Conservation (phyloP, 768 basidiomycete species). For the Fomitopsis serialis region DNA sequence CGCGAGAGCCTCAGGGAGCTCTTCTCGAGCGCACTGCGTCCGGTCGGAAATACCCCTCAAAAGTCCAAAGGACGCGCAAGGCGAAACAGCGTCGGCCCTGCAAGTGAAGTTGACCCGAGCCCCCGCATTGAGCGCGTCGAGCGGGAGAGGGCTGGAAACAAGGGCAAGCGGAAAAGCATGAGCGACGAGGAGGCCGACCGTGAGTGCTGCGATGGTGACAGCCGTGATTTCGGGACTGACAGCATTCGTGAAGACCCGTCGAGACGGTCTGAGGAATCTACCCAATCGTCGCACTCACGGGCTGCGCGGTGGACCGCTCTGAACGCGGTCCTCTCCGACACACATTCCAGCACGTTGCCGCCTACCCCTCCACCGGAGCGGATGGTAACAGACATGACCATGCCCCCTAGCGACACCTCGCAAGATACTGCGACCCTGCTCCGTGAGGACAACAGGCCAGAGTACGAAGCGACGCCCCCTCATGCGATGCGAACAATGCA, state of each 20-base stretch:
- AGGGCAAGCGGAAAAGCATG: conserved; percentile 50
- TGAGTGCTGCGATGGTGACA: conserved; percentile 26
- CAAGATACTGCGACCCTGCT: conserved; percentile 35
- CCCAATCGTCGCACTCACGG: conserved; percentile 5
- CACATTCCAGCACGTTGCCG: conserved; percentile 6
- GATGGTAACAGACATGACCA: conserved; percentile 16
- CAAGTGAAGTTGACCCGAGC: conserved; percentile 53
- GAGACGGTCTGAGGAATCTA: conserved; percentile 9
- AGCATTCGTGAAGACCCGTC: conserved; percentile 7
- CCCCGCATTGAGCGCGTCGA: conserved; percentile 36
- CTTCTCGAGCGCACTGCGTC: conserved; percentile 59
- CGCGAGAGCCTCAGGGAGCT: conserved; percentile 58
- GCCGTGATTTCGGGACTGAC: background rate
- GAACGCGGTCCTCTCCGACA: conserved; percentile 13
- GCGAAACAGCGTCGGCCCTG: conserved; percentile 50
- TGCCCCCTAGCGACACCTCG: conserved; percentile 23
- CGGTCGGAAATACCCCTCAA: conserved; percentile 60
- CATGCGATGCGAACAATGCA: conserved; percentile 42
- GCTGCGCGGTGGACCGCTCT: conserved; percentile 18
- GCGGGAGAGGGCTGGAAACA: conserved; percentile 37
- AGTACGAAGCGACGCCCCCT: conserved; percentile 34
- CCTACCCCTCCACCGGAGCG: conserved; percentile 14
- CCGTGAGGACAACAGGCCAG: conserved; percentile 27
- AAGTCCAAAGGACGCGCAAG: conserved; percentile 37
- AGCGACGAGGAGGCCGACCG: conserved; percentile 69